Base-by-base conservation (phyloP, 1,139 yeast species). In the Kluyveromyces sp. region DNA sequence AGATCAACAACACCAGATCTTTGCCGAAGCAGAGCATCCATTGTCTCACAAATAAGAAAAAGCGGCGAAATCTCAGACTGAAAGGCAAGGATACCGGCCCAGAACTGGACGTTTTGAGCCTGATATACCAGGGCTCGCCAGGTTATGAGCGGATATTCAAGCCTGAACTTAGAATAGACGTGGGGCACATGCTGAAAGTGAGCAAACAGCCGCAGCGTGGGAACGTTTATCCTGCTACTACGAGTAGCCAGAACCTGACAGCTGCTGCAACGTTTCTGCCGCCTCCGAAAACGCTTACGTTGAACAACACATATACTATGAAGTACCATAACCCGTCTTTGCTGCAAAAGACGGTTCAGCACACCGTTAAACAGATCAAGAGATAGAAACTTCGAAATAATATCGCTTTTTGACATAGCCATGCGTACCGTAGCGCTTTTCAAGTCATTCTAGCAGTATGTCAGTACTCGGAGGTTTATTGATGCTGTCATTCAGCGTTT, bases 201-300 rank as follows among this genome's bases (percentile, higher is more conserved):
- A 49, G 55, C 22, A 47, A 51, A 15, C 46, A 53, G 30, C 65
- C 63, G 11, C 63, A 60, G 40, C 53, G 63, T 12, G 61, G 63
- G 6, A 59, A 60, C 44, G 25, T 31, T 12, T n/a, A 37, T 13
- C 9, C 25, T 6, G 16, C 30, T 18, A 16, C 26, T 13, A 22
- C 38, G 25, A 9, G 33, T 33, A 16, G 18, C 29, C 26, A 31
- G 31, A 20, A 25, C 9, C 18, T 30, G 20, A 33, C 33, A 22
- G 36, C 19, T 20, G 29, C 36, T 28, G 37, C 31, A 15, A 15
- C 33, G 11, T 28, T 33, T 3, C 41, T 49, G 18, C 49, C 47
- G 16, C 50, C 49, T 15, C 54, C 52, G 9, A 40, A 45, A n/a
- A 40, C 47, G n/a, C 39, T 48, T 39, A 40, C 49, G n/a, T 38